Conservation (phyloP, 192 early-diverging fungal genomes). For the Entomortierella chlamydospora region DNA sequence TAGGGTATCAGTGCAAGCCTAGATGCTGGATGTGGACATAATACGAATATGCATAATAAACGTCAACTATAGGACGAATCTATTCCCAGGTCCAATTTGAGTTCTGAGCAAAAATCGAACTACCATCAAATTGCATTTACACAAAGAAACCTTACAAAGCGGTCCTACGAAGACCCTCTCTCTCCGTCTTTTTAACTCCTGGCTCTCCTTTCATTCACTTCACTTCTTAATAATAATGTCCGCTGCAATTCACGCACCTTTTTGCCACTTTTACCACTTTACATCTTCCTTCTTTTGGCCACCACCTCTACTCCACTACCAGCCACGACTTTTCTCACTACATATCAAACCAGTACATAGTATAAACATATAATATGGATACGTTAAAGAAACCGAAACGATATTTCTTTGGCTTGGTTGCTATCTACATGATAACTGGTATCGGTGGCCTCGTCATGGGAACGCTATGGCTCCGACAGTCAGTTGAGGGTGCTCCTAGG, state of each 20-base stretch:
- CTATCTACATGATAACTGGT: conserved; percentile 38
- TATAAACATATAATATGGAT: too few species aligned
- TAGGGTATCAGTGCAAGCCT: conserved; percentile 17
- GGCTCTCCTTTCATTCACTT: background rate
- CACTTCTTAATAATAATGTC: background rate
- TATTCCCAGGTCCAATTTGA: too few species aligned
- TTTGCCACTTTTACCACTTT: background rate
- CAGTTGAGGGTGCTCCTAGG: conserved; percentile 42
- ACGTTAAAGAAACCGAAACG: conserved; percentile 29
- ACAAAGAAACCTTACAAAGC: too few species aligned
- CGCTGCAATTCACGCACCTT: background rate
- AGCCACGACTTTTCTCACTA: too few species aligned
- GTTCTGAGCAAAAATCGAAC: too few species aligned
- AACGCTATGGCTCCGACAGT: conserved; percentile 33
- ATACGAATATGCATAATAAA: too few species aligned
- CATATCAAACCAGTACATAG: too few species aligned
- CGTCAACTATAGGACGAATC: too few species aligned
- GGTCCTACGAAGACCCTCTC: too few species aligned
- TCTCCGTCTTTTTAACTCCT: background rate
- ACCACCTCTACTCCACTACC: background rate
- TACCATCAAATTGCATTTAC: too few species aligned
- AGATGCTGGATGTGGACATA: too few species aligned
- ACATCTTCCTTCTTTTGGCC: too few species aligned
- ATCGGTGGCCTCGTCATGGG: conserved; percentile 34
- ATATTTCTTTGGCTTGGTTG: conserved; percentile 37